Evolutionary conservation across 164 flowering plant species (phyloP).

Genomic region (Platanus orientalis): DNA sequence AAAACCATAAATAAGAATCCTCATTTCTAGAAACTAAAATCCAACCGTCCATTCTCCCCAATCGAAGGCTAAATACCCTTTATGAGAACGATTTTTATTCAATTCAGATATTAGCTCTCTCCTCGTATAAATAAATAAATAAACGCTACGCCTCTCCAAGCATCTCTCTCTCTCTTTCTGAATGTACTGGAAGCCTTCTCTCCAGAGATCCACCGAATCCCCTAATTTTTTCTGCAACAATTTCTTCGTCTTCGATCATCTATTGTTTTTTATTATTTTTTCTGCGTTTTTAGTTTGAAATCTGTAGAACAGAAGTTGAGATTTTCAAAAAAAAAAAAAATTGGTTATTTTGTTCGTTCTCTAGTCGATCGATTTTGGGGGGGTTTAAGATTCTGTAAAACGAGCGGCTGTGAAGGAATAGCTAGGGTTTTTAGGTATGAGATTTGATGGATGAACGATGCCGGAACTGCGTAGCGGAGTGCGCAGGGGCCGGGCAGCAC

Average conservation of each 20-base stretch:
- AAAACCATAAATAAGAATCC: background rate
- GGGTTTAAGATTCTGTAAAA: background rate
- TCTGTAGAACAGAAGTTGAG: background rate
- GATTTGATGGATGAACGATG: constrained; percentile 55
- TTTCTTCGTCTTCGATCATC: background rate
- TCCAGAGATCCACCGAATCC: background rate
- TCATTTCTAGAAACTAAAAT: background rate
- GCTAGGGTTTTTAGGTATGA: constrained; percentile 13
- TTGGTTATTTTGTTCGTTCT: background rate
- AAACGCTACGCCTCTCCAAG: background rate
- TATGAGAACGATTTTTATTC: no score
- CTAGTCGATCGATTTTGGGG: background rate
- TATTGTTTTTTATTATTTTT: background rate
- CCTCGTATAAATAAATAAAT: background rate
- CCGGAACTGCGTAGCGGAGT: constrained; percentile 59
- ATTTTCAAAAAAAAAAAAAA: no score
- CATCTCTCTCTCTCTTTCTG: background rate
- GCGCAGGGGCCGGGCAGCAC: constrained; percentile 42
- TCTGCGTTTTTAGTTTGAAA: background rate
- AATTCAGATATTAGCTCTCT: no score
- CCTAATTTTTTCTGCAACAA: background rate
- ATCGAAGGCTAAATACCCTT: no score
- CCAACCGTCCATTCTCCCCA: background rate
- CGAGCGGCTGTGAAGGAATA: background rate
- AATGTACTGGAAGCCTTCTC: background rate